Evolutionary conservation across 1,284 basidiomycete genomes (phyloP), one percentile per base, ranked within the genome.

Genomic region (Leccinum pallidistipes): DNA sequence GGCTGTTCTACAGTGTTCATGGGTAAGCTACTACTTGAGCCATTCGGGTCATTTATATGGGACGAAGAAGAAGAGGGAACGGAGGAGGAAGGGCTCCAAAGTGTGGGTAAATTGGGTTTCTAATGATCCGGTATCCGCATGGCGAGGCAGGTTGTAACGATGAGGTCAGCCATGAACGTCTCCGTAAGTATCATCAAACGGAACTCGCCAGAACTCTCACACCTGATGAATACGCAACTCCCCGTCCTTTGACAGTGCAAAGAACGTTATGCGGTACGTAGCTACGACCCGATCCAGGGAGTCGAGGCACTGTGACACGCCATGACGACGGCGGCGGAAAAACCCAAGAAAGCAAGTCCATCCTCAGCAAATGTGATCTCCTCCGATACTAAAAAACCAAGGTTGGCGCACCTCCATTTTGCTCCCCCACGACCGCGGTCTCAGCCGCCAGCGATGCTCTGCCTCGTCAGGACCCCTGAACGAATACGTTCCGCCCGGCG

Each of bases 131-230:
- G 72, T 5, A 55, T 73, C 10, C 74, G 72, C 60, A 74, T 64
- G 6, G 72, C 72, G 18, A 76, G 68, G 51, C 66, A 72, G 18
- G 74, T 74, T n/a, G 72, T 69, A n/a, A 74, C 68, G 29, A 74
- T 54, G 3, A 74, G 63, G 32, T 75, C 72, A n/a, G 60, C 29
- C 72, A 76, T 74, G 12, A 43, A 60, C 29, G 34, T 32, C 51
- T 29, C 8, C 29, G 18, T 66, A 51, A 69, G 60, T 7, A 45
- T 31, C 40, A 56, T 53, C 57, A 47, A 64, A 29, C 14, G 27
- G 14, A 16, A 18, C 10, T 14, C 16, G 24, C 24, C 29, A 18
- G 50, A 52, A 31, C 50, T 56, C 24, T 59, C 71, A 24, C 60
- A 76, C 72, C 64, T 73, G 66, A 59, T 76, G 29, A 11, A 76